phyloP scores from a whole-genome alignment of 2,329 filamentous ascomycete genomes.

The Neofusicoccum umdonicola region DNA sequence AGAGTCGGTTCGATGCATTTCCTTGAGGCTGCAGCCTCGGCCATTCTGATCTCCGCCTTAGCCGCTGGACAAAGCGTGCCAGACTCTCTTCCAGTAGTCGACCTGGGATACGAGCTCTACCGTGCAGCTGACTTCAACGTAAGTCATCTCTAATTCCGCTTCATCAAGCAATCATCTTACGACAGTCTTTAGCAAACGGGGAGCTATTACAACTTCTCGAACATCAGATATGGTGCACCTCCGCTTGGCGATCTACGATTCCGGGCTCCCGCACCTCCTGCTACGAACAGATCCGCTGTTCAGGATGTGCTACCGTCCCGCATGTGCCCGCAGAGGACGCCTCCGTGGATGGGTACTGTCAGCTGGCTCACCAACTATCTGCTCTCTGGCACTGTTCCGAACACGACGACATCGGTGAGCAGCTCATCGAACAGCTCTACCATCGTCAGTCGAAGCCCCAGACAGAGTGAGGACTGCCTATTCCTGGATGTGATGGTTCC shows the following conservation, averaged over 20 bases:
- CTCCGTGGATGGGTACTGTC: background rate
- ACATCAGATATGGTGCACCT: constrained; percentile 57
- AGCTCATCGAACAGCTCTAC: background rate
- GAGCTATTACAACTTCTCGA: constrained; percentile 55
- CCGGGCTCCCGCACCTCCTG: constrained; percentile 45
- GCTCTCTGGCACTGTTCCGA: too few species aligned
- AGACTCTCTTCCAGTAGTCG: background rate
- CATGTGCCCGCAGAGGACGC: background rate
- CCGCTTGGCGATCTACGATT: constrained; percentile 54
- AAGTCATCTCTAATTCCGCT: background rate
- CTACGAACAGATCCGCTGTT: constrained; percentile 44
- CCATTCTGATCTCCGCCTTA: too few species aligned
- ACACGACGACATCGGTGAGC: too few species aligned
- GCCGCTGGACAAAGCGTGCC: too few species aligned
- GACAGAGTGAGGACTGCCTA: constrained; percentile 35
- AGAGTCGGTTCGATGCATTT: too few species aligned
- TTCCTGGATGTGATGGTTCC: constrained; percentile 42
- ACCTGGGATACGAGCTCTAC: constrained; percentile 15
- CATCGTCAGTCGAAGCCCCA: background rate
- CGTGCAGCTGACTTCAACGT: constrained; percentile 8
- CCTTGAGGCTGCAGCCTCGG: too few species aligned
- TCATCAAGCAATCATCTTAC: constrained; percentile 26
- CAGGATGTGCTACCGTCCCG: constrained; percentile 43
- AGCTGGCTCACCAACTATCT: too few species aligned
- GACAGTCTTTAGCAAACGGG: constrained; percentile 39